Evolutionary conservation across 2,329 filamentous ascomycete genomes (phyloP), one percentile per base, ranked within the genome.

Genomic region (Talaromyces atroroseus): DNA sequence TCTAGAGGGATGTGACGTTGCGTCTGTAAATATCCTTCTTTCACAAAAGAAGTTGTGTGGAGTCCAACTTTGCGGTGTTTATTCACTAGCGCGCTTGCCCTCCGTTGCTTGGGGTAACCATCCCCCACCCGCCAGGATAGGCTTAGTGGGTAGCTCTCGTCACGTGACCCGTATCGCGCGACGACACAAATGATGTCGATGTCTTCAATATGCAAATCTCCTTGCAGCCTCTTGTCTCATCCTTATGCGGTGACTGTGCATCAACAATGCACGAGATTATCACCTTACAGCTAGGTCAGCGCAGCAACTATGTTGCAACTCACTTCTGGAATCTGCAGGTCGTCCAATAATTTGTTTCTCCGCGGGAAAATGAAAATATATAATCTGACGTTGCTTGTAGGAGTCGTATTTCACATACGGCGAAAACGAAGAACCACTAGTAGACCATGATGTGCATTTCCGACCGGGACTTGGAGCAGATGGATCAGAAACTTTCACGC

Each of bases 241-340:
- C n/a, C 14, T 40, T 44, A 2, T 42, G 49, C 29, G 23, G 12
- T 32, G 32, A 32, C 18, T 40, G 1, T 16, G 26, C 4, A 3
- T 47, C 40, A 36, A 62, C 52, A 16, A 97, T 99, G 94, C 90
- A 92, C 74, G 94, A 99, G 74, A 90, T 97, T 60, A 80, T 99
- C 60, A 96, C 92, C 0, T 78, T 99, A 47, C 94, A 99, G 78
- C 85, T 97, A 59, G 94, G 94, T 45, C 88, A 95, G 70, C 86
- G 89, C 68, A 92, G 89, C 71, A 99, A 99, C 72, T 95, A 96
- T 67, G 77, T 95, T 21, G 92, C 88, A 29, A 95, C 92, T 0
- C 94, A 99, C 76, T 99, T 96, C 72, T 99, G 94, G 94, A 99
- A 99, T 66, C 80, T 89, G 5, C 92, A 96, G 79, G 89, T 90